Conservation (phyloP, 208 protist genomes). For the Trichomonas vaginalis region DNA sequence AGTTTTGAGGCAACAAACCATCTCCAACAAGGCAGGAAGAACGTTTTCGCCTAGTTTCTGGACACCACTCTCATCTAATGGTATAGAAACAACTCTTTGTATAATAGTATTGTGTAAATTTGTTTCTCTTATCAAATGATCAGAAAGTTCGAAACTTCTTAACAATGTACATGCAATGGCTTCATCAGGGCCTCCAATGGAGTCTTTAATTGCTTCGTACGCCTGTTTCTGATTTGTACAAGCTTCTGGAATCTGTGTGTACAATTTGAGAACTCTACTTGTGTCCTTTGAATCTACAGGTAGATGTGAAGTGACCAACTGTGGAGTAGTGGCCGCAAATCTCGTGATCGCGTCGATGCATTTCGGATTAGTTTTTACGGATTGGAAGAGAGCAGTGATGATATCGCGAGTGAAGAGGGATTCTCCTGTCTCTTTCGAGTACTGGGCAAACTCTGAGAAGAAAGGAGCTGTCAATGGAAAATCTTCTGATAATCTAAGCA, state of each 20-base stretch:
- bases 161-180: neutral
- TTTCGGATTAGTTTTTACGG: neutral
- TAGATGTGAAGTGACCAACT: neutral
- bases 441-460: neutral
- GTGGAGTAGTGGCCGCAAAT: neutral
- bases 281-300: neutral
- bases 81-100: neutral
- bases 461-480: neutral
- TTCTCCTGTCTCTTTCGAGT: neutral
- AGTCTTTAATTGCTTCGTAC: neutral
- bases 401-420: neutral
- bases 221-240: neutral
- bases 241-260: neutral
- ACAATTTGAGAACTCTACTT: neutral
- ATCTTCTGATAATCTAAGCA: neutral
- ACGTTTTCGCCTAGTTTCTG: neutral
- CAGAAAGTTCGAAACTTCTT: neutral
- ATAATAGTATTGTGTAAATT: neutral
- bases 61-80: neutral
- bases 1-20: neutral
- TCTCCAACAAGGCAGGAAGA: neutral
- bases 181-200: neutral
- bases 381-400: neutral
- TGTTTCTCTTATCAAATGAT: neutral
- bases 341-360: neutral